Evolutionary conservation across 164 flowering plant species (phyloP).

Genomic region (Kalanchoe fedtschenkoi): DNA sequence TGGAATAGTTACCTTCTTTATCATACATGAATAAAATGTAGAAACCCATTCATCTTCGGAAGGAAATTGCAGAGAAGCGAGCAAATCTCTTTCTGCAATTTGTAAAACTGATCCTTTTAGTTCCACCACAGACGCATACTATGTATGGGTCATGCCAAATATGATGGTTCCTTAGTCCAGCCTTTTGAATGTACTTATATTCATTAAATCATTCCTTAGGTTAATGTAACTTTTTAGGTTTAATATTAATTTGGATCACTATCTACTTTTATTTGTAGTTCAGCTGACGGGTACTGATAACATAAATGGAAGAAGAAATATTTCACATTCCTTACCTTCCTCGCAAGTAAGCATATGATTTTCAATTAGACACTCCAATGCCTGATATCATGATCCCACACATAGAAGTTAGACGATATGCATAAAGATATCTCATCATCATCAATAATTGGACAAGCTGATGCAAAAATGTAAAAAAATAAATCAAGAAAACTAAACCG

Average conservation of each 20-base stretch:
- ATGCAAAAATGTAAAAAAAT: neutral
- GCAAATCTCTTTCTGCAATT: constrained; percentile 56
- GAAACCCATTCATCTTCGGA: constrained; percentile 88
- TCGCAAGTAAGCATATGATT: constrained; percentile 90
- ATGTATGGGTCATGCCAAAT: neutral
- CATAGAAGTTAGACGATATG: constrained; percentile 14
- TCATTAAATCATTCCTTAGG: neutral
- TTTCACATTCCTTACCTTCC: constrained; percentile 52
- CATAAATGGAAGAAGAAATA: neutral
- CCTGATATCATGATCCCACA: constrained; percentile 33
- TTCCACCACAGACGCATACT: neutral
- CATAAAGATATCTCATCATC: constrained; percentile 30
- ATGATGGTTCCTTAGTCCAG: neutral
- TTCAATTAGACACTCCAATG: constrained; percentile 86
- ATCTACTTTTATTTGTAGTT: neutral
- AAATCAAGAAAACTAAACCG: neutral
- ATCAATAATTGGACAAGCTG: neutral
- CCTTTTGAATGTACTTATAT: neutral
- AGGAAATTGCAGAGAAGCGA: constrained; percentile 69
- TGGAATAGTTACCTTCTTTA: constrained; percentile 56
- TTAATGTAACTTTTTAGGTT: neutral
- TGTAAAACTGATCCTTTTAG: neutral
- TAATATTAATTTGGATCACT: neutral
- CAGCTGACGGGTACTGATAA: neutral
- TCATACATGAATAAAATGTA: constrained; percentile 80